Evolutionary conservation across 495 filamentous ascomycete species (phyloP), one percentile per base, ranked within the genome.

Genomic region (Daldinia concentrica): DNA sequence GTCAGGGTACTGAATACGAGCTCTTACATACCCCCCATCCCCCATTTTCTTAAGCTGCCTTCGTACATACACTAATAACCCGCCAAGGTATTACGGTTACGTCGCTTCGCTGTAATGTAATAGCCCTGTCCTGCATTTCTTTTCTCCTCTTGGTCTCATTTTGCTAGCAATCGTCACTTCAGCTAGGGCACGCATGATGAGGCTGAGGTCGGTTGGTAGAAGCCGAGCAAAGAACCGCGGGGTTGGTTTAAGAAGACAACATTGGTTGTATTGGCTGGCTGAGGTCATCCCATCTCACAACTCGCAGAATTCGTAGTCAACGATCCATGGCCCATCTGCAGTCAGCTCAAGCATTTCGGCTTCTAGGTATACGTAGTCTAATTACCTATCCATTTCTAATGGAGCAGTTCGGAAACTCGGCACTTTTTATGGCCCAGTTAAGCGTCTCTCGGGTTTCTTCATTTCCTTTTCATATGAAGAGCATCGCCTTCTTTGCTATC

Each of bases 401-500:
- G 62, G 58, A 41, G 58, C 48, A 22, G 52, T 39, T 50, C 69
- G 70, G 63, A 70, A 64, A 27, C 32, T 69, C 68, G 71, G 68
- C 64, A 74, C 29, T 50, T 58, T 36, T 27, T 43, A 26, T 51
- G 58, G n/a, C 39, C 50, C 19, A 24, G 50, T 48, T 19, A 8
- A 58, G 62, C 45, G 12, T 45, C 6, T 32, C 29, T 27, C 29
- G 3, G 43, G 6, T 36, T 8, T 78, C 79, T 80, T 78, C 79
- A 81, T 72, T 83, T 85, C 62, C 82, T 85, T 69, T 86, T 87
- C 78, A 94, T 83, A 72, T 92, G 86, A 68, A 91, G 85, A 17
- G 87, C 83, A 77, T 97, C 93, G 62, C 90, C 93, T 67, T 97
- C 94, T 65, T 86, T 91, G 74, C 89, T 92, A 71, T 90, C 89